Evolutionary conservation across 163 green algal genomes (phyloP), one percentile per base, ranked within the genome.

Genomic region (Coccomyxa subellipsoidea): DNA sequence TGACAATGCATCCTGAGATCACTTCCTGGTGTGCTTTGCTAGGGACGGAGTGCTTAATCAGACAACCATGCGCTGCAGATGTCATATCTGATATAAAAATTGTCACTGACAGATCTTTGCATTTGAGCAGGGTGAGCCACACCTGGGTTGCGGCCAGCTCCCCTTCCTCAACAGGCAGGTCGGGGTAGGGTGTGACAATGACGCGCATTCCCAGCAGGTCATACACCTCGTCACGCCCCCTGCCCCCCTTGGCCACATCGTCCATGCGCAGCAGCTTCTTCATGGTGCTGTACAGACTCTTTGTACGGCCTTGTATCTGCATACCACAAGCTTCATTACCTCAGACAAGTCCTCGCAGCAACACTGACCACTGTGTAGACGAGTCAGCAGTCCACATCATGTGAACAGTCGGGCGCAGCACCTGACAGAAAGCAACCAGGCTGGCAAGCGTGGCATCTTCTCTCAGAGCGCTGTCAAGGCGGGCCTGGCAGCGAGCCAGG

Each of bases 211-310:
- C 93, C 78, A 98, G 84, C 69, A 97, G 77, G 83, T 98, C 93
- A 76, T 92, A 92, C 75, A 97, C 81, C 84, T 96, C 82, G 4
- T 87, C 84, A 0, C 84, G 76, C 69, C 75, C 54, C 2, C 92
- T 80, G 10, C 89, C 88, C 25, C 88, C 88, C 4, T 77, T 39
- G 21, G 73, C 79, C 27, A 90, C 81, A 54, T 96, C 87, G 34
- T 88, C 87, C 86, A 98, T 84, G 4, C 90, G 84, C 85, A 97
- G 87, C 80, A 97, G 84, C 91, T 98, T 98, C 86, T 94, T 94
- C 89, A 97, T 95, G 31, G 94, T 92, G 85, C 84, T 93, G 87
- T 93, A 95, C 32, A 94, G 85, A 47, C 82, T 92, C 87, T 97
- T 98, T 53, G 90, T 93, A 54, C 94, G 89, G 1, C 83, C 87